Conservation (phyloP, 495 filamentous ascomycete genomes). For the Aspergillus affinis region DNA sequence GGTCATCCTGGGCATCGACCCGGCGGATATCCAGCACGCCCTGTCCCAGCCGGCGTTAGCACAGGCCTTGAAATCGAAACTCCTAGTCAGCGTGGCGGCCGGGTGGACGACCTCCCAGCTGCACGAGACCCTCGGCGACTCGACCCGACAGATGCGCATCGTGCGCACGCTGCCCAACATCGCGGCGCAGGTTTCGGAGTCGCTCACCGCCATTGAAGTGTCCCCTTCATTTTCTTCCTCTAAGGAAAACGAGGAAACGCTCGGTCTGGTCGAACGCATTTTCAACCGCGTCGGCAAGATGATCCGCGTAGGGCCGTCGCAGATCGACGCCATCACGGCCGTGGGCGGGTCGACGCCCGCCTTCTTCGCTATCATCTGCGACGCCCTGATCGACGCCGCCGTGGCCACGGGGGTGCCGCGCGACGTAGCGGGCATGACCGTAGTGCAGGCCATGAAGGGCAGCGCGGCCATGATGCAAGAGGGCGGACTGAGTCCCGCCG, state of each 20-base stretch:
- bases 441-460: conserved; percentile 34
- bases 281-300: conserved; percentile 40
- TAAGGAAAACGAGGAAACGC: conserved; percentile 16
- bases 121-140: conserved; percentile 13
- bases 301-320: conserved; percentile 27
- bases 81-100: conserved; percentile 45
- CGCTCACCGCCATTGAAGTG: conserved; percentile 38
- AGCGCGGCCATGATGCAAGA: conserved; percentile 40
- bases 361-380: conserved; percentile 44
- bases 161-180: conserved; percentile 43
- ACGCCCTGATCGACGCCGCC: conserved; percentile 44
- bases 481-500: conserved; percentile 38
- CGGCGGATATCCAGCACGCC: conserved; percentile 26
- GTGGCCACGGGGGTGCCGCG: conserved; percentile 45
- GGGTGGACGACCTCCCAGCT: conserved; percentile 37
- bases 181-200: conserved; percentile 37
- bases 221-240: conserved; percentile 27
- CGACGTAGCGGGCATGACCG: conserved; percentile 23
- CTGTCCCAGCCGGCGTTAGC: conserved; percentile 25
- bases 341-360: conserved; percentile 43
- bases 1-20: conserved; percentile 36
- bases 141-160: conserved; percentile 20
- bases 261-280: conserved; percentile 32
- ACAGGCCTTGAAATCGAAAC: conserved; percentile 27
- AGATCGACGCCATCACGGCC: conserved; percentile 42